These are phyloP conservation scores for Phyllosticta capitalensis DNA, from an alignment of 2,329 filamentous ascomycete genomes.

Conservation along the genomic window DNA sequence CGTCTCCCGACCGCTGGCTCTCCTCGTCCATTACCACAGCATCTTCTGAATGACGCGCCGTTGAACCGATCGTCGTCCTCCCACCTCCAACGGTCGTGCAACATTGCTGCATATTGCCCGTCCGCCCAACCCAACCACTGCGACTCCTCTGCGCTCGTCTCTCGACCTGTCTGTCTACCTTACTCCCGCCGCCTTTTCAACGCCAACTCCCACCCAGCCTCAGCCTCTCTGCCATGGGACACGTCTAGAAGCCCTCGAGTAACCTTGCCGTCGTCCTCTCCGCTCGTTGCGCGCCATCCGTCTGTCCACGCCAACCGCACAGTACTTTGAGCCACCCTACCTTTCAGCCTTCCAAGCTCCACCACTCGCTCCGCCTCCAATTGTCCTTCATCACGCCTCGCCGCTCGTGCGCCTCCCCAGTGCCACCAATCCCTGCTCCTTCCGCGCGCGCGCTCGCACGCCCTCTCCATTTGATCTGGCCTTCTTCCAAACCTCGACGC, in stretches of 20 bases:
- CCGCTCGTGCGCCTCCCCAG: neutral
- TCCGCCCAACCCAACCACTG: neutral
- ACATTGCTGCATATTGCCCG: neutral
- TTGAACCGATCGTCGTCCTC: neutral
- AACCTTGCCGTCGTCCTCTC: no score
- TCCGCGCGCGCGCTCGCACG: neutral
- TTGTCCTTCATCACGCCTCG: neutral
- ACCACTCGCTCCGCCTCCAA: no score
- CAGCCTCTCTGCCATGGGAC: neutral
- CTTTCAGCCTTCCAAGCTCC: neutral
- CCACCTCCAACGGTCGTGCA: neutral
- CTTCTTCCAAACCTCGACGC: neutral
- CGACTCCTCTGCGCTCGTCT: neutral
- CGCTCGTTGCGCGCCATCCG: no score
- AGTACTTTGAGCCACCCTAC: neutral
- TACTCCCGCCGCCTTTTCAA: neutral
- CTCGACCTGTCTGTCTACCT: neutral
- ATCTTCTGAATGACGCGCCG: neutral
- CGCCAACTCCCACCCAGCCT: neutral
- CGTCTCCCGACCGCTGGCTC: constrained; percentile 1
- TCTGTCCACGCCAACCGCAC: no score
- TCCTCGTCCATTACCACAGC: neutral
- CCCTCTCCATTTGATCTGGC: neutral
- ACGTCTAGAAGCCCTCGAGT: neutral
- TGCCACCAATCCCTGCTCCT: neutral